These are phyloP conservation scores for Sicyos edulis DNA, from an alignment of 306 rosid species.

Conservation along the genomic window DNA sequence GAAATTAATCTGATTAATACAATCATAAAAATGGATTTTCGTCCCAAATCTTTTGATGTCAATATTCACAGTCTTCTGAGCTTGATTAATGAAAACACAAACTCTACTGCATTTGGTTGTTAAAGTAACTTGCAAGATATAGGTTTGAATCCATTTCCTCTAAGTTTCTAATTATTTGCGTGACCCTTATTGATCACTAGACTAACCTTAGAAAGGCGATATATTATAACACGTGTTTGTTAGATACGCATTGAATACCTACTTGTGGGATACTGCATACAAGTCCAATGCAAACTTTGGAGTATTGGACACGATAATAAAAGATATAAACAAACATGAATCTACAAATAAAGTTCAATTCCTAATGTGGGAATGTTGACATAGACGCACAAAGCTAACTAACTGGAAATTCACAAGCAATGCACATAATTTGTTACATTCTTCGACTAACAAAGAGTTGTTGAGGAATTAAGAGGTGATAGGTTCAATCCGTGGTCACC, in stretches of 20 bases:
- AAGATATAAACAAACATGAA: conserved; percentile 5
- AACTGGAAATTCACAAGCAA: neutral
- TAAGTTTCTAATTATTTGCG: too few relatives aligned
- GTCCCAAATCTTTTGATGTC: neutral
- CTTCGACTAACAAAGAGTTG: neutral
- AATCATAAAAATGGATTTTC: neutral
- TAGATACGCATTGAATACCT: neutral
- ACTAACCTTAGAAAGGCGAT: too few relatives aligned
- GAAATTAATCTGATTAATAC: neutral
- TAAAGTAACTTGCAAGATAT: too few relatives aligned
- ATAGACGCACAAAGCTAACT: neutral
- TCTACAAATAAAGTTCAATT: neutral
- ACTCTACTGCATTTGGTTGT: too few relatives aligned
- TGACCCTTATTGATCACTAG: too few relatives aligned
- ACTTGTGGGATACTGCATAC: neutral
- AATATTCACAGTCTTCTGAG: neutral
- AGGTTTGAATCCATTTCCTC: too few relatives aligned
- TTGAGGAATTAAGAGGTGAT: too few relatives aligned
- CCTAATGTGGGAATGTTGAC: neutral
- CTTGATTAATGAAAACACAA: too few relatives aligned
- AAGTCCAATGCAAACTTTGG: neutral
- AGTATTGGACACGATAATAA: neutral
- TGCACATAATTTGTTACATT: neutral
- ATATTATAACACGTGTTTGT: neutral
- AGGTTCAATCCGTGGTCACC: too few relatives aligned